phyloP scores from a whole-genome alignment of 805 yeast genomes.

The Starmera amethionina region DNA sequence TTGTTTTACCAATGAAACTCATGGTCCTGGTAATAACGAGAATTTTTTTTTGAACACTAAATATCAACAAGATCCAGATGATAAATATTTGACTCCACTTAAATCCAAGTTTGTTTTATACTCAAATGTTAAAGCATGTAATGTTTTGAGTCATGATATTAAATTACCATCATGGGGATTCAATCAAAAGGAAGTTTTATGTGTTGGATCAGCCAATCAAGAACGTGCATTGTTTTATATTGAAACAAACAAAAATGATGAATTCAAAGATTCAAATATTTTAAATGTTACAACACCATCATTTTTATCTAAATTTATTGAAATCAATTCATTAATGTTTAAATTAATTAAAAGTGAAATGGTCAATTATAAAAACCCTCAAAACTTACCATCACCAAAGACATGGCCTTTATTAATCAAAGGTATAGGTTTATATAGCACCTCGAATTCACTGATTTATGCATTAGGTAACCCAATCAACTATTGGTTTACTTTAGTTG shows the following conservation, averaged over 20 bases:
- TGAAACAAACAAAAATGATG: constrained; percentile 41
- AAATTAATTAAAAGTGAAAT: constrained; percentile 6
- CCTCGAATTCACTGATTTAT: constrained; percentile 37
- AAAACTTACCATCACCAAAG: constrained; percentile 31
- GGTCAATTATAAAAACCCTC: constrained; percentile 12
- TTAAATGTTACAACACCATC: constrained; percentile 12
- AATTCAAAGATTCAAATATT: constrained; percentile 17
- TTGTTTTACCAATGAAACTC: constrained; percentile 53
- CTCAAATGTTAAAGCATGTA: constrained; percentile 62
- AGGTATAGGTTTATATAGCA: constrained; percentile 52
- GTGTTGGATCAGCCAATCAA: constrained; percentile 64
- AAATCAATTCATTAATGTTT: constrained; percentile 11
- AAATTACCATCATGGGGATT: constrained; percentile 80
- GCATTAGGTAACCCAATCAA: constrained; percentile 55
- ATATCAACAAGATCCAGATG: constrained; percentile 24
- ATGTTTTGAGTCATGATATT: constrained; percentile 60
- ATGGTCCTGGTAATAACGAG: constrained; percentile 59
- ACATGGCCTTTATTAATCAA: constrained; percentile 53
- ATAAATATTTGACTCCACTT: constrained; percentile 24
- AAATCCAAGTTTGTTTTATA: constrained; percentile 62
- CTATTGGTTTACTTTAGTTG: constrained; percentile 36
- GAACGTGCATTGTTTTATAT: constrained; percentile 66
- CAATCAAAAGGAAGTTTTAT: constrained; percentile 80
- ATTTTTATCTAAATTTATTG: constrained; percentile 11
- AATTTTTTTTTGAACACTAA: constrained; percentile 51